Evolutionary conservation across 306 rosid species (phyloP).

Genomic region (Argentina anserina): DNA sequence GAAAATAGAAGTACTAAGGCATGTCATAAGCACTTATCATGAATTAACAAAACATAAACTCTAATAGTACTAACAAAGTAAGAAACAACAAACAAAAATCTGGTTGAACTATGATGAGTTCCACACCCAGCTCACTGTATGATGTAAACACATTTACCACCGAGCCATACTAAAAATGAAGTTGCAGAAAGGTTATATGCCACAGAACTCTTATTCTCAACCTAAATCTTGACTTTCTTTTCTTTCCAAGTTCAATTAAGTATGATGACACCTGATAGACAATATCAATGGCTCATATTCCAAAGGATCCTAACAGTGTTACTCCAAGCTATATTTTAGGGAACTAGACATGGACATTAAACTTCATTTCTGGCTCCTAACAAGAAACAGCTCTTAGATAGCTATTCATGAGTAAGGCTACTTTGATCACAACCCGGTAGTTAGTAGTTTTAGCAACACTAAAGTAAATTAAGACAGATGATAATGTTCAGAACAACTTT

Average conservation of each 20-base stretch:
- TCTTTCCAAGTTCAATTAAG: background rate
- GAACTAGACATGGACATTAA: constrained; percentile 17
- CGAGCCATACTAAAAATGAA: background rate
- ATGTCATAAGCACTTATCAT: background rate
- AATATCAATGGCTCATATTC: constrained; percentile 1
- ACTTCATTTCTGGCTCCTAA: constrained; percentile 19
- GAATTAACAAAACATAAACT: background rate
- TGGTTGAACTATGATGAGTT: background rate
- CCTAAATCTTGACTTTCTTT: background rate
- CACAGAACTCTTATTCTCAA: constrained; percentile 1
- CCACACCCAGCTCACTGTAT: background rate
- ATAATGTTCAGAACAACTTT: background rate
- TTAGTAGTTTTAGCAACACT: background rate
- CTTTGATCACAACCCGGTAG: constrained; percentile 12
- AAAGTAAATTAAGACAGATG: background rate
- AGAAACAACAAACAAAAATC: background rate
- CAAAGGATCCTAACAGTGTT: constrained; percentile 20
- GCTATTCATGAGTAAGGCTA: constrained; percentile 13
- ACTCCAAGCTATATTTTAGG: constrained; percentile 19
- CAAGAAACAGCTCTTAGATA: constrained; percentile 9
- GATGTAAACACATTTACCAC: background rate
- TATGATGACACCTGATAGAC: constrained; percentile 1
- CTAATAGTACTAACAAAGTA: background rate
- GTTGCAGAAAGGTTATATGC: background rate
- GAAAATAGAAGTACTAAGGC: background rate